Evolutionary conservation across 371 early-diverging fungal genomes (phyloP), one percentile per base, ranked within the genome.

Genomic region (Rhizopus microsporus): DNA sequence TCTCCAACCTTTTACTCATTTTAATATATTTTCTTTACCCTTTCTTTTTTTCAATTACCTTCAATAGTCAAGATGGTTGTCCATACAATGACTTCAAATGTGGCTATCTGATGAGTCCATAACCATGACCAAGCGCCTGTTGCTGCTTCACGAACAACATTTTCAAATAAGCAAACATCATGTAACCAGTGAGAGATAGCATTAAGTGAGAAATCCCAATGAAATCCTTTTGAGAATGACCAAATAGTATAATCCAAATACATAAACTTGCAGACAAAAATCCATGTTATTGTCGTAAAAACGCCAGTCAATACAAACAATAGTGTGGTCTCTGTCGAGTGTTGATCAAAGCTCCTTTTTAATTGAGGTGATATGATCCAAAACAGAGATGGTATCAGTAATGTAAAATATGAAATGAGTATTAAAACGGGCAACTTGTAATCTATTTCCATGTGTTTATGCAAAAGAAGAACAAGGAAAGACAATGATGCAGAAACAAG

Each of bases 31-130:
- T 44, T 13, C 13, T 33, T 17, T 16, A 30, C 15, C 32, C n/a
- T 44, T 32, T 34, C 7, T 2, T 6, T 23, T 35, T 35, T 31
- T 30, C 12, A 15, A 32, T 52, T 62, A 75, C 78, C 78, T 64
- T 78, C 78, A 37, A 78, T 60, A 2, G 75, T 75, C 7, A 78
- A 51, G 30, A 78, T 61, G 1, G 78, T 73, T 30, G 69, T 75
- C 78, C 75, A 78, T 3, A 74, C 72, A 16, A 69, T 48, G 3
- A 67, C 71, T 12, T 73, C 75, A 47, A 78, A 71, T 3, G 62
- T 55, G 45, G 71, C 73, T 7, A 78, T 40, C 49, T 74, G 78
- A 40, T 74, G 72, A 53, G 73, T 75, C 73, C 75, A 78, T 5
- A 78, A 35, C 78, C 78, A 78, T 7, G 42, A 71, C 64, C 69